Evolutionary conservation across 139 green algal species (phyloP).

Genomic region (Closterium sp.): DNA sequence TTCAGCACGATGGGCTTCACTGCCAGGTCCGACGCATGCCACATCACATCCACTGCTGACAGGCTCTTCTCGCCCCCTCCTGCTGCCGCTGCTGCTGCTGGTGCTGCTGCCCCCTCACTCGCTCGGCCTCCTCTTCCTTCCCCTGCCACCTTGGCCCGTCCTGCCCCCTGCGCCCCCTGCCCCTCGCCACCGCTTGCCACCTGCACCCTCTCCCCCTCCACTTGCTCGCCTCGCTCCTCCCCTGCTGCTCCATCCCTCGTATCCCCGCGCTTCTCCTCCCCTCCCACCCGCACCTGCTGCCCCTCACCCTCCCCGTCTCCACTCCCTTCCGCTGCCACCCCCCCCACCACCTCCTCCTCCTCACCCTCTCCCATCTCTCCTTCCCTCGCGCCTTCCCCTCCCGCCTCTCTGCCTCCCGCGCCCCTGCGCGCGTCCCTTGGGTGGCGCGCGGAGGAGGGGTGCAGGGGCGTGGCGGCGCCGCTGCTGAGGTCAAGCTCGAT

Average conservation of each 20-base stretch:
- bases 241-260: background rate
- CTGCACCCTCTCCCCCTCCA: background rate
- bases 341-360: background rate
- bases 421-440: background rate
- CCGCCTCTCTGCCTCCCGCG: background rate
- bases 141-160: background rate
- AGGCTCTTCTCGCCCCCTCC: background rate
- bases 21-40: slow-evolving; percentile 72
- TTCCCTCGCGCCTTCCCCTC: too few species aligned
- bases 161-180: background rate
- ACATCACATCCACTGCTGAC: slow-evolving; percentile 62
- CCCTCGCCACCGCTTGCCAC: background rate
- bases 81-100: background rate
- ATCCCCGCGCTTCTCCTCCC: background rate
- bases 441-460: background rate
- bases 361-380: background rate
- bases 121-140: background rate
- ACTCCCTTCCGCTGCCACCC: background rate
- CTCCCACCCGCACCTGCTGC: background rate
- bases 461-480: background rate
- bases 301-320: background rate
- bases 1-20: slow-evolving; percentile 92
- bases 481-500: slow-evolving; percentile 4
- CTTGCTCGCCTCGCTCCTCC: background rate
- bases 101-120: background rate